Conservation (phyloP, 192 early-diverging fungal species). For the Funneliformis geosporum region DNA sequence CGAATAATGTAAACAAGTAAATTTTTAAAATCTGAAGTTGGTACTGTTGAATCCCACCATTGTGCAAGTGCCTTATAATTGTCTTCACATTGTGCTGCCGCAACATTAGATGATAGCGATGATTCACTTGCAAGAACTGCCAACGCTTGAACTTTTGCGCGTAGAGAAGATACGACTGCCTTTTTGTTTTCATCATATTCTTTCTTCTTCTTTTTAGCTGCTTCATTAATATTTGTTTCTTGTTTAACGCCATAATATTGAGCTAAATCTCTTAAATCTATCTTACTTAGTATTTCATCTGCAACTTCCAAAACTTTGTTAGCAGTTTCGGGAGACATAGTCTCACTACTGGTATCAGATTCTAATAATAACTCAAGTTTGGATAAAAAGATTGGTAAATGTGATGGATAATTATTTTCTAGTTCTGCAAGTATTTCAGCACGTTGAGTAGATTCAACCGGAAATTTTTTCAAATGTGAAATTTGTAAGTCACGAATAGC, state of each 20-base stretch:
- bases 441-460: constrained; percentile 56
- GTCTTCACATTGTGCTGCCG: constrained; percentile 52
- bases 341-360: constrained; percentile 47
- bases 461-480: constrained; percentile 76
- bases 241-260: constrained; percentile 64
- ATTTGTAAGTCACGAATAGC: constrained; percentile 79
- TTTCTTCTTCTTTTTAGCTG: constrained; percentile 61
- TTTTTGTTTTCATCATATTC: constrained; percentile 76
- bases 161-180: constrained; percentile 63
- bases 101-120: constrained; percentile 29
- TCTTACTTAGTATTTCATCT: constrained; percentile 58
- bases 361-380: constrained; percentile 61
- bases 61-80: constrained; percentile 57
- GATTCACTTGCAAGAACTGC: constrained; percentile 49
- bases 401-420: constrained; percentile 59
- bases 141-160: constrained; percentile 57
- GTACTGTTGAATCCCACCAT: constrained; percentile 62
- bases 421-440: constrained; percentile 57
- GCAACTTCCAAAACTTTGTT: constrained; percentile 54
- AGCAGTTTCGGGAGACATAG: constrained; percentile 48
- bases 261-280: constrained; percentile 65
- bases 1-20: constrained; percentile 59
- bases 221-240: constrained; percentile 39
- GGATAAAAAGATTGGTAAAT: constrained; percentile 57
- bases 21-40: constrained; percentile 55